Evolutionary conservation across 2,329 filamentous ascomycete species (phyloP).

Genomic region (Colletotrichum neosansevieriae): DNA sequence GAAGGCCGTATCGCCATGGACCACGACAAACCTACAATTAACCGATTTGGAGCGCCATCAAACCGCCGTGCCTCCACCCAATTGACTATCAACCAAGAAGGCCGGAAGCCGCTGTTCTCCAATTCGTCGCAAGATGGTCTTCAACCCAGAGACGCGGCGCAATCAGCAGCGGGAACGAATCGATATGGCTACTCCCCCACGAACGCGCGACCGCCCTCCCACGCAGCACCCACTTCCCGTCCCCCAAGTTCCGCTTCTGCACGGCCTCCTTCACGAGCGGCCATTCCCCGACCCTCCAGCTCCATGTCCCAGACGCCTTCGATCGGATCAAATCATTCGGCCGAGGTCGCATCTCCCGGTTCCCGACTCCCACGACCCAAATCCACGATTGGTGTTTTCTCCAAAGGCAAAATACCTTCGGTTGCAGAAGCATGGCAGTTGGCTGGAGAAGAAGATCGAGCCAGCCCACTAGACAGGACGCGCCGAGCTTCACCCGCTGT

Average conservation of each 20-base stretch:
- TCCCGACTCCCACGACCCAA: slow-evolving; percentile 51
- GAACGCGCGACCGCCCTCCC: slow-evolving; percentile 30
- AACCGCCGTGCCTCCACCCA: slow-evolving; percentile 45
- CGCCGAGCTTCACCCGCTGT: slow-evolving; percentile 42
- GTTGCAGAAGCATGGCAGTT: slow-evolving; percentile 57
- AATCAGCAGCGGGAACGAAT: slow-evolving; percentile 35
- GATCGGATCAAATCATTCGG: slow-evolving; percentile 33
- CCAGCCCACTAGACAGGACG: slow-evolving; percentile 48
- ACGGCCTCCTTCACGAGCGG: slow-evolving; percentile 41
- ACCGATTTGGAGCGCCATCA: slow-evolving; percentile 40
- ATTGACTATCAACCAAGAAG: slow-evolving; percentile 52
- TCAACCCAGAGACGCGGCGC: slow-evolving; percentile 13
- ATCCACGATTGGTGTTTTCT: slow-evolving; percentile 41
- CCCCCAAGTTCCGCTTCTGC: slow-evolving; percentile 5
- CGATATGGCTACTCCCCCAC: slow-evolving; percentile 40
- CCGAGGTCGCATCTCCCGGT: slow-evolving; percentile 42
- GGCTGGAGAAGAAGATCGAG: slow-evolving; percentile 49
- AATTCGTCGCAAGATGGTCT: slow-evolving; percentile 42
- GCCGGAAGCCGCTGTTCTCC: slow-evolving; percentile 56
- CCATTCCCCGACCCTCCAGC: slow-evolving; percentile 42
- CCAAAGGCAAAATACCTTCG: slow-evolving; percentile 47
- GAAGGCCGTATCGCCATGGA: slow-evolving; percentile 42
- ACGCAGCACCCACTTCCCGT: slow-evolving; percentile 28
- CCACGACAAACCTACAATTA: slow-evolving; percentile 41
- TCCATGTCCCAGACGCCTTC: slow-evolving; percentile 40